A percentile compares a stretch with the other conserved stretches of the same genome.
Conservation (phyloP, 2,329 filamentous ascomycete genomes). For the Botrytis sinoallii region DNA sequence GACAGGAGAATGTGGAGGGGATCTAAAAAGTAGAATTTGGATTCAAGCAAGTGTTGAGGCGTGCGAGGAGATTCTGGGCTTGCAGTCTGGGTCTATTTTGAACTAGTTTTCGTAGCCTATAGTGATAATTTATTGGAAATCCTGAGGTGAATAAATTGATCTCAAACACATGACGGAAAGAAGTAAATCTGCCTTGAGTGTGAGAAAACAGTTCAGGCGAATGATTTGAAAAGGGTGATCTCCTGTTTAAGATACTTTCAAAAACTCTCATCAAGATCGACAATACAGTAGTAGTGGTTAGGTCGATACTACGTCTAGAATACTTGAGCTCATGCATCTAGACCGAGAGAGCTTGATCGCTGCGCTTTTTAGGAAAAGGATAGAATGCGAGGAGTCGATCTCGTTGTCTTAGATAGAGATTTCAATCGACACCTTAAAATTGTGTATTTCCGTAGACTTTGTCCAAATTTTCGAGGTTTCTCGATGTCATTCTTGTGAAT, state of each 20-base stretch:
- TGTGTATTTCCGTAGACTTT: no score
- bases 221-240: background rate
- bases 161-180: background rate
- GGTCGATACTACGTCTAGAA: no score
- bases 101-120: rapidly evolving
- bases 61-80: background rate
- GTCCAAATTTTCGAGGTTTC: background rate
- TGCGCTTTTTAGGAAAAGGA: background rate
- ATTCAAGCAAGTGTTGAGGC: background rate
- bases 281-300: background rate
- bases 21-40: background rate
- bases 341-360: background rate
- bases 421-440: background rate
- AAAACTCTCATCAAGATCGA: background rate
- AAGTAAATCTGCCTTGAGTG: background rate
- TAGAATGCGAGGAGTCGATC: background rate
- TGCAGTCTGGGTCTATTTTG: background rate
- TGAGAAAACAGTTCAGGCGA: background rate
- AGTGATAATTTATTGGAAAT: background rate
- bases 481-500: background rate
- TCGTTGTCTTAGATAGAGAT: background rate
- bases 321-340: background rate
- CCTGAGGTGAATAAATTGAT: background rate
- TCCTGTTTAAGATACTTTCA: background rate
- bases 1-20: background rate